A percentile compares a stretch with the other conserved stretches of the same genome.
Conservation (phyloP, 2,329 filamentous ascomycete species). For the Claviceps capensis region DNA sequence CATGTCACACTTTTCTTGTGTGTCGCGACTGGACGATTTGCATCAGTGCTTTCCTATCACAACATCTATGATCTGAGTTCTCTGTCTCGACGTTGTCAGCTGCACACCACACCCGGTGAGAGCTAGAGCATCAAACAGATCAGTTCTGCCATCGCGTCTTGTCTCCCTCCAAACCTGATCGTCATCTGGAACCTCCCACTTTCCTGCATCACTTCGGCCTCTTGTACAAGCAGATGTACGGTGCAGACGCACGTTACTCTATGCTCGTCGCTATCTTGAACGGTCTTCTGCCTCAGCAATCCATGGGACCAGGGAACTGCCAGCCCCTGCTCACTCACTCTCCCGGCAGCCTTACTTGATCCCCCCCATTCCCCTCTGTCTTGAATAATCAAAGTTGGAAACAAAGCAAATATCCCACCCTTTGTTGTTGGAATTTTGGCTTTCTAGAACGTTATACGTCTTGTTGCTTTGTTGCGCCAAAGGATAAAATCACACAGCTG, state of each 20-base stretch:
- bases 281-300: background rate
- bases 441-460: background rate
- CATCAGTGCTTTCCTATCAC: slow-evolving; percentile 1
- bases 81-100: slow-evolving; percentile 6
- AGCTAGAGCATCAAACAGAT: background rate
- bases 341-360: background rate
- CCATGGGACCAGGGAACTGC: background rate
- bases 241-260: background rate
- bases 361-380: background rate
- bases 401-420: background rate
- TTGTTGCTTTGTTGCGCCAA: background rate
- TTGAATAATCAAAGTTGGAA: background rate
- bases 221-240: background rate
- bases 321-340: background rate
- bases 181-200: slow-evolving; percentile 2
- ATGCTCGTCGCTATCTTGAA: background rate
- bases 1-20: slow-evolving; percentile 5
- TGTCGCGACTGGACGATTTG: slow-evolving; percentile 1
- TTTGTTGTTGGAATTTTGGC: background rate
- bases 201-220: background rate
- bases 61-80: background rate
- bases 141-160: slow-evolving; percentile 1
- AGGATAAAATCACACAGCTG: background rate
- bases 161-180: background rate
- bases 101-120: background rate